phyloP scores from a whole-genome alignment of 2,329 filamentous ascomycete genomes.

The Colletotrichum truncatum region DNA sequence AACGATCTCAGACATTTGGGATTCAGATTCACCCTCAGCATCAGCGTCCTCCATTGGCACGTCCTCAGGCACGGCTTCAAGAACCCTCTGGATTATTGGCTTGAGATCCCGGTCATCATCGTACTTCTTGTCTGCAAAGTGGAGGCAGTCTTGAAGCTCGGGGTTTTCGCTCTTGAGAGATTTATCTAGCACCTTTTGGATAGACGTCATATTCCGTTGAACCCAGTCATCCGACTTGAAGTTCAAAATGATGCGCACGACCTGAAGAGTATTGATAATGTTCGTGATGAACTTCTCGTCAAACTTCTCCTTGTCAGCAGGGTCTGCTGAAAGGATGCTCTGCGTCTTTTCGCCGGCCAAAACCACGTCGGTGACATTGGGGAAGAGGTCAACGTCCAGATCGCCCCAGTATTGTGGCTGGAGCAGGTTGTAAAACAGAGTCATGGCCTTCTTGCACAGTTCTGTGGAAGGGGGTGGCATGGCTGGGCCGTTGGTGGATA shows the following conservation, averaged over 20 bases:
- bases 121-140: constrained; percentile 75
- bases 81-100: constrained; percentile 81
- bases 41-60: constrained; percentile 78
- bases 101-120: constrained; percentile 77
- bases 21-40: constrained; percentile 84
- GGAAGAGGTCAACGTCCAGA: constrained; percentile 89
- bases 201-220: constrained; percentile 74
- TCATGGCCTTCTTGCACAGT: constrained; percentile 85
- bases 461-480: constrained; percentile 71
- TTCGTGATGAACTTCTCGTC: constrained; percentile 86
- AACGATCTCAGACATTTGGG: constrained; percentile 86
- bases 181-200: constrained; percentile 92
- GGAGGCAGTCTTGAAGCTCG: constrained; percentile 92
- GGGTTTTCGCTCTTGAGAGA: constrained; percentile 86
- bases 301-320: constrained; percentile 74
- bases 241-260: constrained; percentile 88
- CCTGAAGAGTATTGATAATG: constrained; percentile 93
- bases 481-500: constrained; percentile 52
- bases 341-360: constrained; percentile 82
- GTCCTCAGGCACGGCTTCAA: constrained; percentile 88
- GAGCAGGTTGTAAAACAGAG: constrained; percentile 83
- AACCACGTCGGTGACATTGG: constrained; percentile 88
- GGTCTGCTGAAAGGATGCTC: constrained; percentile 65
- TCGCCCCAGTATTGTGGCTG: constrained; percentile 92
- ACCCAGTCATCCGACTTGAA: constrained; percentile 93